Percentiles rank a stretch among this genome's conserved stretches.
These are phyloP conservation scores for Boletus pseudopeckii DNA, from an alignment of 768 basidiomycete species.

Conservation along the genomic window DNA sequence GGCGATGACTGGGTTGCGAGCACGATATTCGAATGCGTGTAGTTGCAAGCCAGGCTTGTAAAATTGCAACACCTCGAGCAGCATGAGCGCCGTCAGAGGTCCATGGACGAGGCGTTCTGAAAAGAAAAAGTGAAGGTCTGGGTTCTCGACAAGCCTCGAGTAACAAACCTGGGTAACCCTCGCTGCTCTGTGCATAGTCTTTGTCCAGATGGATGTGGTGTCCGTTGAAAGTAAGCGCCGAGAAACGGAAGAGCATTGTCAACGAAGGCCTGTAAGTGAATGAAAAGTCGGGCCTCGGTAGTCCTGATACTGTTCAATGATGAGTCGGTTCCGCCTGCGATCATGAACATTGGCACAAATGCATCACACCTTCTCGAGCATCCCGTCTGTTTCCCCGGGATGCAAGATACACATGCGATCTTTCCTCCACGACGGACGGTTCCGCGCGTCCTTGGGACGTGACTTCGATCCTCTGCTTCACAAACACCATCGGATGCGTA, in stretches of 20 bases:
- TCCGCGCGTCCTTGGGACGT: slow-evolving; percentile 40
- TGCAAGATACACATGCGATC: slow-evolving; percentile 66
- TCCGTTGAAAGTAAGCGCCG: slow-evolving; percentile 82
- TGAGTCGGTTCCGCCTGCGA: not conserved
- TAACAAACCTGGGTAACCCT: slow-evolving; percentile 66
- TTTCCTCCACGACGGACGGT: slow-evolving; percentile 57
- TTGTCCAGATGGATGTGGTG: slow-evolving; percentile 84
- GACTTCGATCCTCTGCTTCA: slow-evolving; percentile 60
- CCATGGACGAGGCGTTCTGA: slow-evolving; percentile 83
- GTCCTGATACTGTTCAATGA: slow-evolving; percentile 41
- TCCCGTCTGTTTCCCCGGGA: slow-evolving; percentile 29
- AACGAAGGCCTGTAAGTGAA: slow-evolving; percentile 65
- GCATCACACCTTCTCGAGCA: slow-evolving; percentile 42
- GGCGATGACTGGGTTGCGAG: slow-evolving; percentile 61
- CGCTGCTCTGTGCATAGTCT: slow-evolving; percentile 59
- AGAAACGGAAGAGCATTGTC: slow-evolving; percentile 80
- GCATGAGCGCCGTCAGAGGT: slow-evolving; percentile 75
- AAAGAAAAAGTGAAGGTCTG: slow-evolving; percentile 1
- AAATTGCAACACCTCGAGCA: slow-evolving; percentile 59
- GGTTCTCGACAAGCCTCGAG: not conserved
- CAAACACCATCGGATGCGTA: slow-evolving; percentile 69
- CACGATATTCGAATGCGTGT: slow-evolving; percentile 62
- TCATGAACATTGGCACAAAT: not conserved
- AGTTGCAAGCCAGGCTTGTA: slow-evolving; percentile 47
- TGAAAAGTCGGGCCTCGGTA: slow-evolving; percentile 55